Percentiles rank a stretch among this genome's conserved stretches.
phyloP scores from a whole-genome alignment of 257 asterid species.

The Fraxinus pennsylvanica region DNA sequence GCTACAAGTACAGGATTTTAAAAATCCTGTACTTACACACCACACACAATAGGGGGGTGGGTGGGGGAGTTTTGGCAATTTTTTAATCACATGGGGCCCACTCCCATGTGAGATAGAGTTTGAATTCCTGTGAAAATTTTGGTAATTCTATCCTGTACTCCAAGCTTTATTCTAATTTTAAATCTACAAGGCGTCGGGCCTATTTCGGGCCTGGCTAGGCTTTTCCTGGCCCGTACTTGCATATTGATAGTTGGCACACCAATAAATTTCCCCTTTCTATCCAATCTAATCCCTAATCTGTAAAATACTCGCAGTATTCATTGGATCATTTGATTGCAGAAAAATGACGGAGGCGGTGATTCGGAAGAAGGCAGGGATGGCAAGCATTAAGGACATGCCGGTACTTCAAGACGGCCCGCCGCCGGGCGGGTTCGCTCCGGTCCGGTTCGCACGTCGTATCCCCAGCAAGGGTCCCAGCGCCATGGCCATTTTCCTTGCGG shows the following conservation, averaged over 20 bases:
- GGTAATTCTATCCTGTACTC: no score
- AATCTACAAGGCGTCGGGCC: neutral
- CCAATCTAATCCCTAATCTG: slow-evolving; percentile 2
- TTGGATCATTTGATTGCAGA: neutral
- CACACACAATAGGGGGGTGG: no score
- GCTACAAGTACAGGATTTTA: no score
- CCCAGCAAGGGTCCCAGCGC: slow-evolving; percentile 85
- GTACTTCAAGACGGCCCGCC: slow-evolving; percentile 96
- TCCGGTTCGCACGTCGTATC: slow-evolving; percentile 81
- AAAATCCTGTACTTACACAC: no score
- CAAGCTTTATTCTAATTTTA: no score
- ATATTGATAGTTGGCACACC: neutral
- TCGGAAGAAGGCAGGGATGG: slow-evolving; percentile 87
- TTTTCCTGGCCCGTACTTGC: neutral
- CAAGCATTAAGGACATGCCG: slow-evolving; percentile 92
- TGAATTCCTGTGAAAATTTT: no score
- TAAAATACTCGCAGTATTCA: neutral
- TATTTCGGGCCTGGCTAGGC: neutral
- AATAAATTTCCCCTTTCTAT: neutral
- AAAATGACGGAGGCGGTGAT: slow-evolving; percentile 86
- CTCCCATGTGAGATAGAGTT: no score
- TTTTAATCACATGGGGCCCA: no score
- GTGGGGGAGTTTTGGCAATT: no score
- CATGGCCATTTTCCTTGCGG: slow-evolving; percentile 69
- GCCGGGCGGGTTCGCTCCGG: slow-evolving; percentile 95